phyloP scores from a whole-genome alignment of 257 asterid species.

The Nicotiana tomentosiformis region DNA sequence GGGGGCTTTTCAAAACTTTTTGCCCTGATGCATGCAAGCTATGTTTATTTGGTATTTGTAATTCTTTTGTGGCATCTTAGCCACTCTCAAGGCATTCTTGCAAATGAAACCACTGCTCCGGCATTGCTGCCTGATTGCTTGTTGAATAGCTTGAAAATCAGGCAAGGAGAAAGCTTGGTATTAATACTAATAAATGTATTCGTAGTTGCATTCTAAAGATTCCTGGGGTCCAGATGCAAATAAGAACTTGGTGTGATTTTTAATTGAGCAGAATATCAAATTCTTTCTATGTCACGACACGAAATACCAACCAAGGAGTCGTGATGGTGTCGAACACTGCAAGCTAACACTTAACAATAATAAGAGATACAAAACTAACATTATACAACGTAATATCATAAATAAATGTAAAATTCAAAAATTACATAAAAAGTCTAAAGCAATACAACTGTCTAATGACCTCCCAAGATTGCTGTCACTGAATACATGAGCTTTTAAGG shows the following conservation, averaged over 20 bases:
- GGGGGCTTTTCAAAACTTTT: background rate
- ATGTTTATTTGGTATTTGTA: background rate
- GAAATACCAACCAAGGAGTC: no score
- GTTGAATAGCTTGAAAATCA: background rate
- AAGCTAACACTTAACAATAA: no score
- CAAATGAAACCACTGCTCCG: background rate
- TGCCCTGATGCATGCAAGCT: background rate
- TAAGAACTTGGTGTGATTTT: background rate
- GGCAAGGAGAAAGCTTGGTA: background rate
- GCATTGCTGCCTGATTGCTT: background rate
- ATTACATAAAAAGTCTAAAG: no score
- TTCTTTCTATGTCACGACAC: background rate
- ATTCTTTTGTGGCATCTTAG: background rate
- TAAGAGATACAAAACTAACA: no score
- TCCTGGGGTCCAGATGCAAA: background rate
- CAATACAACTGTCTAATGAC: no score
- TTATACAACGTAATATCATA: no score
- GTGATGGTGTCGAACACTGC: no score
- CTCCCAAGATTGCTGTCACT: no score
- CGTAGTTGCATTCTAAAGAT: background rate
- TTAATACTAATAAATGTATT: background rate
- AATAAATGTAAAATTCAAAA: no score
- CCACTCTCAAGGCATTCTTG: background rate
- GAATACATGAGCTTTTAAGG: no score
- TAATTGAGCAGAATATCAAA: no score